Percentiles rank a stretch among this genome's conserved stretches.
Conservation (phyloP, 164 flowering plant genomes). For the Chimonanthus praecox region DNA sequence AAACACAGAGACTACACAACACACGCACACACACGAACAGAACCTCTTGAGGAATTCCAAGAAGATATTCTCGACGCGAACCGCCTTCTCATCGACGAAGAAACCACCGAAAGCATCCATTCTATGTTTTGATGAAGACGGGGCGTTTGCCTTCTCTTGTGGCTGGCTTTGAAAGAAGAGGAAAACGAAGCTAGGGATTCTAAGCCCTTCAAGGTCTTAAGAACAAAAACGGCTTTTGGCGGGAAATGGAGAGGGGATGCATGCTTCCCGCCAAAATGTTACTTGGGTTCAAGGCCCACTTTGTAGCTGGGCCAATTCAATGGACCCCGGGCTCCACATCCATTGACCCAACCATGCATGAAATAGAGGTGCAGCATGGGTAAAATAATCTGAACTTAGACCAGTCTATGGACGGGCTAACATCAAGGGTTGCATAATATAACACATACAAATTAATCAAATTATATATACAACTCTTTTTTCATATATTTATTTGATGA, state of each 20-base stretch:
- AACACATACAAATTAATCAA: too few relatives aligned
- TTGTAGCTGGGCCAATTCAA: too few relatives aligned
- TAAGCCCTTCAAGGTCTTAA: too few relatives aligned
- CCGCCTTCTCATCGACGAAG: conserved; percentile 77
- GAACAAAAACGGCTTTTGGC: background rate
- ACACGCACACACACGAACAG: background rate
- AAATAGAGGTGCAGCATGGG: too few relatives aligned
- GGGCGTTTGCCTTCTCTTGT: background rate
- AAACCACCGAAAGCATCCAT: conserved; percentile 43
- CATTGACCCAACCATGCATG: too few relatives aligned
- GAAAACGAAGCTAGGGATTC: background rate
- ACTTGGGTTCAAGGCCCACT: background rate
- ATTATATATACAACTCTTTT: too few relatives aligned
- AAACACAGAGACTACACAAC: background rate
- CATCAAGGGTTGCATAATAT: too few relatives aligned
- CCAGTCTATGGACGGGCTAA: too few relatives aligned
- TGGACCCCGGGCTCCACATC: too few relatives aligned
- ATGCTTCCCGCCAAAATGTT: conserved; percentile 11
- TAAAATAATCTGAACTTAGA: too few relatives aligned
- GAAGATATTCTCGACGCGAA: conserved; percentile 76
- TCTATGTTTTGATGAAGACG: background rate
- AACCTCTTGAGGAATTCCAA: conserved; percentile 83
- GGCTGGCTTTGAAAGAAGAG: background rate
- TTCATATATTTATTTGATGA: too few relatives aligned
- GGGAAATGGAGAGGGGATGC: conserved; percentile 5